Conservation (phyloP, 169 alveolate genomes). For the Plasmodium berghei region DNA sequence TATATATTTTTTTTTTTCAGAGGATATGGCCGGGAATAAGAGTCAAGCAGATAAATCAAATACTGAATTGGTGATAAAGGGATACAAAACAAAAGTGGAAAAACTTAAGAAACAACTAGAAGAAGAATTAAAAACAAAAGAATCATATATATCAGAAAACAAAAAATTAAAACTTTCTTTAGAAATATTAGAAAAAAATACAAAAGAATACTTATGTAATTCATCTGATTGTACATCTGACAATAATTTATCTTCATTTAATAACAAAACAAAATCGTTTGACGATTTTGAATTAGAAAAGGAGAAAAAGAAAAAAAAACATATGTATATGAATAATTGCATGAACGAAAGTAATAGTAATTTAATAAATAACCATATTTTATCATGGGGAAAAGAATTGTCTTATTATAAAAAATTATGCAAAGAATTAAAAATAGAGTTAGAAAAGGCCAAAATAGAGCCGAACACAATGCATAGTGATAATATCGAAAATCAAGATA, state of each 20-base stretch:
- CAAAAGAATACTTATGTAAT: constrained; percentile 23
- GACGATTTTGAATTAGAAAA: constrained; percentile 58
- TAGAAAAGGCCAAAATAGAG: constrained; percentile 14
- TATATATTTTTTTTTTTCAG: too few species aligned
- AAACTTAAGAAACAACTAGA: constrained; percentile 41
- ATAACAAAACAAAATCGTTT: constrained; percentile 45
- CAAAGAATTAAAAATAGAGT: constrained; percentile 51
- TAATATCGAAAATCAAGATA: neutral
- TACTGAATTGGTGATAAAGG: neutral
- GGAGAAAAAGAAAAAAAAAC: constrained; percentile 25
- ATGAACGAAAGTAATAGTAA: neutral
- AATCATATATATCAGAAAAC: constrained; percentile 44
- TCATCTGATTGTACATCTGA: constrained; percentile 9
- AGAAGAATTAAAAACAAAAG: constrained; percentile 51
- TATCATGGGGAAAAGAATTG: constrained; percentile 65
- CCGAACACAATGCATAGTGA: neutral
- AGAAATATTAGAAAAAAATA: constrained; percentile 33
- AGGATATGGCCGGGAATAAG: too few species aligned
- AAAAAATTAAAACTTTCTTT: constrained; percentile 42
- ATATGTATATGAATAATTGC: neutral
- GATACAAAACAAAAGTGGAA: constrained; percentile 13
- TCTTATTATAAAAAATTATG: constrained; percentile 69
- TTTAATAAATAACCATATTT: constrained; percentile 41
- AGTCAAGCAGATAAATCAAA: too few species aligned
- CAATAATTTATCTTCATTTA: constrained; percentile 12